Evolutionary conservation across 257 asterid genomes (phyloP), one percentile per base, ranked within the genome.

Genomic region (Lavandula angustifolia): DNA sequence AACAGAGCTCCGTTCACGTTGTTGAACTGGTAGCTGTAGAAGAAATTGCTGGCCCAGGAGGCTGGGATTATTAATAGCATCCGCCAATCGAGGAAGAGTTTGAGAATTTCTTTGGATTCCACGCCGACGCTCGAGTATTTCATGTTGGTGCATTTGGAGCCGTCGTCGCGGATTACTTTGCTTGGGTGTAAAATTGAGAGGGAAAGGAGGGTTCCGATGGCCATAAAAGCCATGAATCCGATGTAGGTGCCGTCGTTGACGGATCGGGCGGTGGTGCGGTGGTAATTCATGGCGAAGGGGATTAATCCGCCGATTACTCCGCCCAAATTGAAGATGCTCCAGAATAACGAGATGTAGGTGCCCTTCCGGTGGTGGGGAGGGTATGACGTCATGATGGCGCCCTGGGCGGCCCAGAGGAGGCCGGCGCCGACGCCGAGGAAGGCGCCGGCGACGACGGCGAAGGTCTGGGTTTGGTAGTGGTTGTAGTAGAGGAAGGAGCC

Each of bases 401-500:
- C 99, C 68, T 94, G 92, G 1, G 97, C 63, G 3, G 96, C 87
- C 99, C 99, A 94, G 4, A 94, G 48, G 22, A 94, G 89, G 43
- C 97, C 99, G 6, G 99, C 99, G 3, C 97, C 99, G 49, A 84
- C 37, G 9, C 99, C 99, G 11, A 94, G 95, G 4, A 90, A n/a
- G 0, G 76, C 99, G 10, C 99, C 97, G 53, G 99, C 94, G 68
- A 72, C 73, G 14, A 94, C 75, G 56, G 84, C 96, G 69, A 94
- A 87, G 4, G 78, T 80, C 77, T 94, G 96, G 74, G 83, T 87
- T 16, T 81, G 89, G 52, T 62, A 69, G 9, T 94, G 96, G 38
- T 94, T 94, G 86, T 94, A 94, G 48, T 92, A 92, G 12, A 92
- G 88, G 27, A 89, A 90, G 1, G 96, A 82, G 2, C 87, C 99